Base-by-base conservation (phyloP, 306 rosid species). In the Ziziphus jujuba region DNA sequence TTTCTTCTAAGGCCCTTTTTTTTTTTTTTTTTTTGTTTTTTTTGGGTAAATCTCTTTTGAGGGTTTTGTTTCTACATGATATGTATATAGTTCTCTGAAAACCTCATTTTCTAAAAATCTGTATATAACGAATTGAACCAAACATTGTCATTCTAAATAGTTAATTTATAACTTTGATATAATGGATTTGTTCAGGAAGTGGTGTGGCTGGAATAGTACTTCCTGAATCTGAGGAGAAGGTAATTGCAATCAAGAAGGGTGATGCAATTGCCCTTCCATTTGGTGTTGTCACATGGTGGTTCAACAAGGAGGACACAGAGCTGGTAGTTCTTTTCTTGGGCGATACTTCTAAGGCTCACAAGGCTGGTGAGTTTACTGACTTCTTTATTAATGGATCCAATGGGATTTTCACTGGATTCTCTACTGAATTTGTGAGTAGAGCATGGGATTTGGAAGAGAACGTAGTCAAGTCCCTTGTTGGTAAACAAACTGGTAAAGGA, bases 281-380 rank as follows among this genome's bases (percentile, higher is more conserved):
- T 47, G 95, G 95, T 28, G 89, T 84, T 67, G 91, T 91, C 10
- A 87, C 92, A 1, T 91, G 97, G 97, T 91, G 95, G 92, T 75
- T 62, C 69, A 91, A 87, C 77, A 85, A 80, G 76, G 90, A 84
- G 38, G 92, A 88, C 25, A 63, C 87, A 1, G 90, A 91, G 72
- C 50, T 91, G 49, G 90, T 82, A 6, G 82, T 91, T 55, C 87
- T 91, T 53, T 87, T 91, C 76, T 56, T 85, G 35, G 97, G 95
- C 3, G 95, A 88, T 58, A 91, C 97, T 10, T 79, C 87, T 23
- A 87, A 82, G 58, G 92, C 87, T n/a, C 97, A 85, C 85, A 90
- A 80, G 74, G 34, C 84, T 54, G 97, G 97, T 11, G 89, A 87
- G 73, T 91, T 91, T 70, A 91, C 97, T 2, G 81, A 81, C n/a